These are phyloP conservation scores for Diplodia mutila DNA, from an alignment of 2,329 filamentous ascomycete genomes.

Conservation along the genomic window DNA sequence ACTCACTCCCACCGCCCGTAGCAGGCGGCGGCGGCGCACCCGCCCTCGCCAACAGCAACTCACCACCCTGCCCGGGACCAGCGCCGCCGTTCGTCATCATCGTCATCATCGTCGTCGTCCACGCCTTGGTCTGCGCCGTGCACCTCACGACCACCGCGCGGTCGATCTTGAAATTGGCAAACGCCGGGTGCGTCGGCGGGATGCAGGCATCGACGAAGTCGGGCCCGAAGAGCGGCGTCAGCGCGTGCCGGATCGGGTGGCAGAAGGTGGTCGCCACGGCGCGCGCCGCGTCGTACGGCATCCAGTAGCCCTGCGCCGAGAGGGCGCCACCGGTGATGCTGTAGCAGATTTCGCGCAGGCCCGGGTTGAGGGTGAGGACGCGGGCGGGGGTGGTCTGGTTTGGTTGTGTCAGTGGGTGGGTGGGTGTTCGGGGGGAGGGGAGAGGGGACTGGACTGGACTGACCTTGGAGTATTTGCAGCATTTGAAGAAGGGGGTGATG, in stretches of 20 bases:
- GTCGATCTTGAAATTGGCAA: conserved; percentile 54
- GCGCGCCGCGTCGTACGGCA: conserved; percentile 84
- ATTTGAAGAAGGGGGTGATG: conserved; percentile 95
- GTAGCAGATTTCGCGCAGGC: conserved; percentile 85
- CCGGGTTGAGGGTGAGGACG: conserved; percentile 69
- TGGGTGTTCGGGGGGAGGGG: neutral
- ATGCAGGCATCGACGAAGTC: conserved; percentile 73
- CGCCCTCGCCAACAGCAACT: no score
- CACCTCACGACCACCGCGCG: conserved; percentile 44
- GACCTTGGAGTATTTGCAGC: conserved; percentile 84
- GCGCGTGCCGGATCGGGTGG: conserved; percentile 76
- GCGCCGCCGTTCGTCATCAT: no score
- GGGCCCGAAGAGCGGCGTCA: conserved; percentile 89
- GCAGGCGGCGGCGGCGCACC: no score
- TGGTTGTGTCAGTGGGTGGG: conserved; percentile 24
- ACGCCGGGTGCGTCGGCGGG: conserved; percentile 62
- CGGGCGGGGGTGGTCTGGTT: conserved; percentile 83
- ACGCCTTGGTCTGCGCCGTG: conserved; percentile 42
- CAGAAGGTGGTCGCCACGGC: conserved; percentile 91
- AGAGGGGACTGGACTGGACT: conserved; percentile 30
- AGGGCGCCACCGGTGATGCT: conserved; percentile 94
- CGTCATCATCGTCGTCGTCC: conserved; percentile 29
- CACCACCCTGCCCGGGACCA: no score
- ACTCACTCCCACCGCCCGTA: no score
- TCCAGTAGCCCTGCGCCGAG: conserved; percentile 95